A percentile compares a stretch with the other conserved stretches of the same genome.
Conservation (phyloP, 257 asterid species). For the Nicotiana obtusifolia region DNA sequence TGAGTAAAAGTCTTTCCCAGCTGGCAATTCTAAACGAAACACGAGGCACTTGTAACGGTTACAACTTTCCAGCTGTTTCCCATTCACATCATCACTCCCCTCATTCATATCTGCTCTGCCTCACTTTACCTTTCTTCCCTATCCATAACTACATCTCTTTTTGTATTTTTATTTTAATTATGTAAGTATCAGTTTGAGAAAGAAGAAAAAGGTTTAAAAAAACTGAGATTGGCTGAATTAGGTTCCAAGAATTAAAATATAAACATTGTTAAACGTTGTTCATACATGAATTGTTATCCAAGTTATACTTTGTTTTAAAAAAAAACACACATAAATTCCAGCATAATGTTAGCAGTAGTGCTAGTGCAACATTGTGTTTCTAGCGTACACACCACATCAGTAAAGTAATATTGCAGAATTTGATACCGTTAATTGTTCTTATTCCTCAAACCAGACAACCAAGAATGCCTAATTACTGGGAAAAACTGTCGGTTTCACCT, state of each 20-base stretch:
- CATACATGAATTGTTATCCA: too few species aligned
- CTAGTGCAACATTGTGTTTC: too few species aligned
- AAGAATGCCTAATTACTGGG: not conserved
- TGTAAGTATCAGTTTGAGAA: too few species aligned
- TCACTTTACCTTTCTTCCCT: not conserved
- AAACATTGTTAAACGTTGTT: too few species aligned
- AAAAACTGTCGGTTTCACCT: not conserved
- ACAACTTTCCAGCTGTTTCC: constrained; percentile 61
- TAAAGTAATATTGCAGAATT: not conserved
- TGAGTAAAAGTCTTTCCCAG: constrained; percentile 15
- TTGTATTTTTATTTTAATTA: too few species aligned
- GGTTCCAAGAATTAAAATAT: too few species aligned
- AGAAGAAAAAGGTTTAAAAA: not conserved
- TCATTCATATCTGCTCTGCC: not conserved
- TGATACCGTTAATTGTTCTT: not conserved
- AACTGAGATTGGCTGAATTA: not conserved
- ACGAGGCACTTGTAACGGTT: constrained; percentile 54
- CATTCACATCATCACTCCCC: constrained; percentile 15
- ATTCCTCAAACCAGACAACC: not conserved
- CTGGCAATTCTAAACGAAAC: constrained; percentile 34
- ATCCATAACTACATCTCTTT: not conserved
- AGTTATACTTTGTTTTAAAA: too few species aligned
- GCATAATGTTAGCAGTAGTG: too few species aligned
- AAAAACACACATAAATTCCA: not conserved
- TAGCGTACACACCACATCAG: not conserved